These are phyloP conservation scores for Leishmania tropica DNA, from an alignment of 208 protist species.

Conservation along the genomic window DNA sequence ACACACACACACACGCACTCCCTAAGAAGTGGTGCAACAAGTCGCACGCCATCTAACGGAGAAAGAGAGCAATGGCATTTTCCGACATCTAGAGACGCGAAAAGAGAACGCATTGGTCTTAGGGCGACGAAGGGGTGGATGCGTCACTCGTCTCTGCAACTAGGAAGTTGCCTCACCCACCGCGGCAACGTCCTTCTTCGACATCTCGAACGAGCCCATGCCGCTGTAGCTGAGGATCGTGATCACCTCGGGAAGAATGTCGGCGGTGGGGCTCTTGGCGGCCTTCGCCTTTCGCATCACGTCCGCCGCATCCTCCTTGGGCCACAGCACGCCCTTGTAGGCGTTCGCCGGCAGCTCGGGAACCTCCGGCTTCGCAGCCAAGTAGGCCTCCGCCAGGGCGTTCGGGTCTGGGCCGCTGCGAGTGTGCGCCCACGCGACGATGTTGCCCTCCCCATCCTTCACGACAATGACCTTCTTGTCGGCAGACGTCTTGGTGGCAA, in stretches of 20 bases:
- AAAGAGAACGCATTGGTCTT: background rate
- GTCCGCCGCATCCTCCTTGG: conserved; percentile 63
- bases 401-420: conserved; percentile 35
- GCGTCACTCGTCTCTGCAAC: background rate
- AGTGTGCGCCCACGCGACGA: conserved; percentile 65
- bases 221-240: conserved; percentile 36
- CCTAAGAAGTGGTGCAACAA: background rate
- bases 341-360: conserved; percentile 24
- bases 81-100: background rate
- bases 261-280: conserved; percentile 25
- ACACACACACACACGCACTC: background rate
- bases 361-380: conserved; percentile 32
- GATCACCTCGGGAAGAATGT: conserved; percentile 29
- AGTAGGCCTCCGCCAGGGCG: conserved; percentile 31
- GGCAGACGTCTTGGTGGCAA: conserved; percentile 34
- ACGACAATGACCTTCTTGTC: conserved; percentile 69
- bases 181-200: conserved; percentile 54
- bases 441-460: conserved; percentile 14
- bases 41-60: background rate
- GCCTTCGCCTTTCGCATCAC: conserved; percentile 44
- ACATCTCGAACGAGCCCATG: conserved; percentile 51
- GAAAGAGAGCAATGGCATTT: background rate
- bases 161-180: conserved; percentile 41
- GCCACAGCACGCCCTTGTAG: conserved; percentile 56
- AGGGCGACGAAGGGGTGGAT: background rate